phyloP scores from a whole-genome alignment of 169 alveolate species.

The Plasmodium gonderi region DNA sequence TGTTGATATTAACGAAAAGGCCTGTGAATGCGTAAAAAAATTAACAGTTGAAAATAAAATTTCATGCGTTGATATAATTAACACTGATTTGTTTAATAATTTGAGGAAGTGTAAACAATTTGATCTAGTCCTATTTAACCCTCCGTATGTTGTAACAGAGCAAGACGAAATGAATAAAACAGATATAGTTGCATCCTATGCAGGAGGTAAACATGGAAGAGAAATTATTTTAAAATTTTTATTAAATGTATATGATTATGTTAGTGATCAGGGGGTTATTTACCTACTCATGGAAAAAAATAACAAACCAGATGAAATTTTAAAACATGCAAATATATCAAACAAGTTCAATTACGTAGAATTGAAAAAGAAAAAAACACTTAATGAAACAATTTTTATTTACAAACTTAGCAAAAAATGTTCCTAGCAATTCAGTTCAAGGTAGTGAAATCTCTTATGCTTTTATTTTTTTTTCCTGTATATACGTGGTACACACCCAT shows the following conservation, averaged over 20 bases:
- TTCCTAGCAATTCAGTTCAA: neutral
- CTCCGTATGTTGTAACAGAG: slow-evolving; percentile 71
- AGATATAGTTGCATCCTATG: slow-evolving; percentile 61
- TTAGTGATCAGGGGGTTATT: slow-evolving; percentile 50
- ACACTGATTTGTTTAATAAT: slow-evolving; percentile 32
- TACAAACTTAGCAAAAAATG: slow-evolving; percentile 48
- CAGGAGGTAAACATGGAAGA: slow-evolving; percentile 72
- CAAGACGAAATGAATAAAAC: slow-evolving; percentile 62
- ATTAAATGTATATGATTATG: slow-evolving; percentile 42
- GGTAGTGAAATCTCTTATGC: neutral
- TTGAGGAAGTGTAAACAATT: slow-evolving; percentile 37
- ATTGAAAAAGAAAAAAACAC: slow-evolving; percentile 54
- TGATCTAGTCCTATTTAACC: slow-evolving; percentile 52
- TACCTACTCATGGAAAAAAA: slow-evolving; percentile 53
- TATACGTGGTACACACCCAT: neutral
- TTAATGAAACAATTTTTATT: slow-evolving; percentile 67
- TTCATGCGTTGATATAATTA: slow-evolving; percentile 53
- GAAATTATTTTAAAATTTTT: slow-evolving; percentile 65
- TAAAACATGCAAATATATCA: slow-evolving; percentile 8
- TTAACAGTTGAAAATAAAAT: slow-evolving; percentile 9
- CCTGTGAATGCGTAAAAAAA: slow-evolving; percentile 56
- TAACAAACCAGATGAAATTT: slow-evolving; percentile 54
- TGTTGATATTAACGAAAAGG: slow-evolving; percentile 53
- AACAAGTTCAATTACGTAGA: neutral
- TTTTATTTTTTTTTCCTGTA: neutral